A percentile compares a stretch with the other conserved stretches of the same genome.
These are phyloP conservation scores for Mentha longifolia DNA, from an alignment of 257 asterid genomes.

Conservation along the genomic window DNA sequence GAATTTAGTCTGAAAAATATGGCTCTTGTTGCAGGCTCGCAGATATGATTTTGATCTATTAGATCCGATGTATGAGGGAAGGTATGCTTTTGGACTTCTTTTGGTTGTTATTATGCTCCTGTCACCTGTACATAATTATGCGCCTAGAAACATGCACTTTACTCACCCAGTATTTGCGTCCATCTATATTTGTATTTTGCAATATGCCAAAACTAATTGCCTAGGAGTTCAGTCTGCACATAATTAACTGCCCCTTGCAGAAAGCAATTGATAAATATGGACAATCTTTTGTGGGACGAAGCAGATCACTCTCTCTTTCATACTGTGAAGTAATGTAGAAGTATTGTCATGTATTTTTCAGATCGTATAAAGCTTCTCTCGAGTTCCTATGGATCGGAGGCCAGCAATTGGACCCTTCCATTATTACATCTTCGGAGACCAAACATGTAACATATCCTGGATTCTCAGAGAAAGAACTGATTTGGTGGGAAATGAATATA, in stretches of 20 bases:
- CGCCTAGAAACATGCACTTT: conserved; percentile 19
- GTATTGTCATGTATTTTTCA: conserved; percentile 36
- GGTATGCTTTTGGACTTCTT: conserved; percentile 47
- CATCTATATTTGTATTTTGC: conserved; percentile 5
- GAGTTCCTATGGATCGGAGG: conserved; percentile 95
- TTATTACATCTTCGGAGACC: conserved; percentile 41
- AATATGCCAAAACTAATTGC: neutral
- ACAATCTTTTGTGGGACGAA: conserved; percentile 14
- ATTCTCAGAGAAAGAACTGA: conserved; percentile 62
- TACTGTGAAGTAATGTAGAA: conserved; percentile 14
- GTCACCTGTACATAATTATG: conserved; percentile 16
- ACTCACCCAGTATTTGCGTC: conserved; percentile 25
- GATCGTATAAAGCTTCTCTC: conserved; percentile 71
- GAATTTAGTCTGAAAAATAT: conserved; percentile 21
- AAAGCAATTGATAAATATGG: conserved; percentile 10
- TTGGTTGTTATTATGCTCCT: conserved; percentile 13
- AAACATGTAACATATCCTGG: conserved; percentile 52
- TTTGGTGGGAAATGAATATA: conserved; percentile 67
- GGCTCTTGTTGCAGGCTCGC: conserved; percentile 68
- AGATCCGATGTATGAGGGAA: conserved; percentile 87
- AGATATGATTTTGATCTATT: conserved; percentile 60
- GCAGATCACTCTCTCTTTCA: conserved; percentile 12
- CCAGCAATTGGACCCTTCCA: conserved; percentile 66
- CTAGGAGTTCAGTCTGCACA: conserved; percentile 27
- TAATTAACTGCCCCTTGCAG: neutral